A percentile compares a stretch with the other conserved stretches of the same genome.
Evolutionary conservation across 495 filamentous ascomycete species (phyloP).

Genomic region (Neurospora terricola): DNA sequence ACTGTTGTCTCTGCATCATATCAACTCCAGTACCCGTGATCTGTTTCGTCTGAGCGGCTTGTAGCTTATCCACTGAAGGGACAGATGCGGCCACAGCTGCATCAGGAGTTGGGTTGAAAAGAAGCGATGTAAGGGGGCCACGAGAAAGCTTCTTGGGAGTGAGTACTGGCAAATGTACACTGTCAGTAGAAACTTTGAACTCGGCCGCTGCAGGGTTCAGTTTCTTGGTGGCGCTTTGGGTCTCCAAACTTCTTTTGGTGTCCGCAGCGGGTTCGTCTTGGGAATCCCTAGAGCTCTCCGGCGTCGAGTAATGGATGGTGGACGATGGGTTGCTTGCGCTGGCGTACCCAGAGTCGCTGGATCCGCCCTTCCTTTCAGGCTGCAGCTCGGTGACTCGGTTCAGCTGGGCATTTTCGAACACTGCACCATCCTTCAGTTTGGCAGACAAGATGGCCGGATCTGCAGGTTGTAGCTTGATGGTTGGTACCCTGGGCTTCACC

Average conservation of each 20-base stretch:
- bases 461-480: neutral
- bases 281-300: neutral
- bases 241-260: neutral
- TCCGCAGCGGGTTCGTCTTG: neutral
- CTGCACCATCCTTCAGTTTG: slow-evolving; percentile 9
- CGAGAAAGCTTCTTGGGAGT: slow-evolving; percentile 15
- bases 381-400: neutral
- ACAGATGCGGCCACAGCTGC: neutral
- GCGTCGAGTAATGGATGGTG: neutral
- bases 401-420: neutral
- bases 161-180: neutral
- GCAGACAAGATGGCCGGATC: slow-evolving; percentile 15
- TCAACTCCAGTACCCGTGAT: neutral
- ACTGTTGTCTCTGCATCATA: neutral
- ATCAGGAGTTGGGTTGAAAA: neutral
- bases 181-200: slow-evolving; percentile 11
- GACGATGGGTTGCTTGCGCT: neutral
- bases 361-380: neutral
- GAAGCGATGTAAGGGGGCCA: slow-evolving; percentile 7
- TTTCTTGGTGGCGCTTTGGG: slow-evolving; percentile 4
- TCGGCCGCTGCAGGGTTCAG: slow-evolving; percentile 23
- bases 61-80: neutral
- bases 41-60: neutral
- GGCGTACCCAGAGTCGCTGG: slow-evolving; percentile 14
- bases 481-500: neutral